These are phyloP conservation scores for Digitaria exilis DNA, from an alignment of 202 grass and related monocot genomes.

Conservation along the genomic window DNA sequence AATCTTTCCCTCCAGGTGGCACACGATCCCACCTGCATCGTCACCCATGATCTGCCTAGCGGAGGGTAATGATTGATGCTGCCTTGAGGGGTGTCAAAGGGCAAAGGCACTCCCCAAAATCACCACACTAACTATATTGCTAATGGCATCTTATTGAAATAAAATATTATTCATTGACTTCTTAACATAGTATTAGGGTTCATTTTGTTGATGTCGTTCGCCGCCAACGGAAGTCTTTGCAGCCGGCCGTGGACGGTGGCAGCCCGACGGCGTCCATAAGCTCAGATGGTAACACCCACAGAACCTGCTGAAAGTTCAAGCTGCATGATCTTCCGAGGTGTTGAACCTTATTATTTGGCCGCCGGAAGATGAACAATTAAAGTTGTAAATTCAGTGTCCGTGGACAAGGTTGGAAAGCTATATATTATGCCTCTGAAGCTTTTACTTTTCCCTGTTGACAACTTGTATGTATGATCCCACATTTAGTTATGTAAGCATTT, in stretches of 20 bases:
- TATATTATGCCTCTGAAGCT: background rate
- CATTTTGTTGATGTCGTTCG: background rate
- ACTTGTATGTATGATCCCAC: too few relatives aligned
- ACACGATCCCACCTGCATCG: conserved; percentile 66
- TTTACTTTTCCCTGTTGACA: background rate
- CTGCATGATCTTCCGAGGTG: background rate
- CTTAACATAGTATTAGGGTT: background rate
- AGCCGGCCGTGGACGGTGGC: background rate
- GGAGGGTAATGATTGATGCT: conserved; percentile 71
- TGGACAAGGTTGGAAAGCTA: background rate
- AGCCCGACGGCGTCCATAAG: background rate
- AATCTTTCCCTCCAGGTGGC: conserved; percentile 78
- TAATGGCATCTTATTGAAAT: background rate
- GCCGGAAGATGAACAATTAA: background rate
- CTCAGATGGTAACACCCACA: background rate
- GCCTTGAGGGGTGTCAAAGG: conserved; percentile 49
- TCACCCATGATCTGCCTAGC: conserved; percentile 48
- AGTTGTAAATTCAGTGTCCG: background rate
- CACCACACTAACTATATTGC: background rate
- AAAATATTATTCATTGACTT: background rate
- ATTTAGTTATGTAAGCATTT: too few relatives aligned
- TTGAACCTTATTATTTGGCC: background rate
- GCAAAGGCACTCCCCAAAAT: conserved; percentile 9
- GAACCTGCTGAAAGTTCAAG: background rate
- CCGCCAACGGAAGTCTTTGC: background rate